Evolutionary conservation across 768 basidiomycete genomes (phyloP), one percentile per base, ranked within the genome.

Genomic region (Artomyces pyxidatus): DNA sequence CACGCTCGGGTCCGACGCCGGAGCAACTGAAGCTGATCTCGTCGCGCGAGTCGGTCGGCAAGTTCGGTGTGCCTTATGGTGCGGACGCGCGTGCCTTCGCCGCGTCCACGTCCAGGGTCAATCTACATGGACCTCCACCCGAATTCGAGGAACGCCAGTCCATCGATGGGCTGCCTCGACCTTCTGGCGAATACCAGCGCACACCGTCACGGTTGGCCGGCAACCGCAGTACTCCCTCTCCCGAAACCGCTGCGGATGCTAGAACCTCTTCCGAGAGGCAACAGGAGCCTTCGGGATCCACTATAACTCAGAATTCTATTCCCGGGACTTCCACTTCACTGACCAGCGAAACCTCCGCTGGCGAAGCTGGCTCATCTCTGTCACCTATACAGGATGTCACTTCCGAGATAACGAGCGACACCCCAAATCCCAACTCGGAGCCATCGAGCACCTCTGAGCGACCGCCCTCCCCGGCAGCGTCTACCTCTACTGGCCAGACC

Each of bases 21-120:
- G 76, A 77, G 37, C 76, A 78, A 55, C 64, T 91, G 50, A 81
- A 75, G 60, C 68, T 88, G 48, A 83, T 91, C 48, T 78, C 82
- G 37, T 81, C 77, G 1, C 65, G 81, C 39, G 84, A 88, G 57
- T 71, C 72, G 3, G 71, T 89, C 50, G 77, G 74, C 30, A 71
- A 75, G 50, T 91, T 88, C 57, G 85, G 84, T 1, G 68, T 84
- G 48, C 88, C 88, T 19, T 90, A 86, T 57, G 87, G 88, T 0
- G 65, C 75, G 10, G 87, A 83, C 58, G 88, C 86, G 3, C 70
- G 84, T 25, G 81, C 81, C 27, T 85, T 71, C 58, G 78, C 76
- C 7, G 71, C 74, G 27, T 75, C 76, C 12, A 56, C 71, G 21
- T 78, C 75, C 35, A 66, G 71, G 42, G 58, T 76, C 57, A 64